Evolutionary conservation across 192 early-diverging fungal genomes (phyloP), one percentile per base, ranked within the genome.

Genomic region (Gryganskiella cystojenkinii): DNA sequence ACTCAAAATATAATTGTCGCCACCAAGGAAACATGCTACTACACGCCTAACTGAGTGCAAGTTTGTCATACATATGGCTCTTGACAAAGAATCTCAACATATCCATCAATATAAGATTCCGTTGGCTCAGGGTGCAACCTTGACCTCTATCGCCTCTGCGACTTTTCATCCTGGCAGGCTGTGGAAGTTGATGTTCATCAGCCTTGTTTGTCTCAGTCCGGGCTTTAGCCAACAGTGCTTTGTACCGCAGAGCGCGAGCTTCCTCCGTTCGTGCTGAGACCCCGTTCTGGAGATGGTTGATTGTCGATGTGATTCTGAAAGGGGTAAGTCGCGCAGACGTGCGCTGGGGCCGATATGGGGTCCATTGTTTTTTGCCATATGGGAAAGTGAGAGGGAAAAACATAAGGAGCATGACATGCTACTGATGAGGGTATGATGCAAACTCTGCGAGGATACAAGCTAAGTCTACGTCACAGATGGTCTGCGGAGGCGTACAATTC

Each of bases 301-400:
- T 5, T 15, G 46, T 5, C 19, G 7, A 49, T 15, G 46, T 49
- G 15, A 49, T 49, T 49, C 46, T 22, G 46, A 15, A 15, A 49
- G 46, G 46, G 2, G 11, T 15, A 49, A 15, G 13, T 15, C 46
- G 19, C 46, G 46, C 46, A 15, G 15, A 49, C 46, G 46, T 15
- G 46, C 24, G 46, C 8, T n/a, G n/a, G n/a, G n/a, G n/a, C n/a
- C n/a, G n/a, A n/a, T n/a, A n/a, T n/a, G 7, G 15, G 8, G 46
- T 49, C 8, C 11, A 22, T 49, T 49, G 46, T 49, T 49, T 49
- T 49, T 49, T 49, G 46, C 5, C 46, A 49, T 49, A 49, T 5
- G 46, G 46, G 46, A 19, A 49, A 49, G 46, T 49, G 46, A 49
- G 46, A 49, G 46, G 15, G 8, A 49, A n/a, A n/a, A n/a, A n/a